These are phyloP conservation scores for Ephemerocybe angulata DNA, from an alignment of 768 basidiomycete species.

Conservation along the genomic window DNA sequence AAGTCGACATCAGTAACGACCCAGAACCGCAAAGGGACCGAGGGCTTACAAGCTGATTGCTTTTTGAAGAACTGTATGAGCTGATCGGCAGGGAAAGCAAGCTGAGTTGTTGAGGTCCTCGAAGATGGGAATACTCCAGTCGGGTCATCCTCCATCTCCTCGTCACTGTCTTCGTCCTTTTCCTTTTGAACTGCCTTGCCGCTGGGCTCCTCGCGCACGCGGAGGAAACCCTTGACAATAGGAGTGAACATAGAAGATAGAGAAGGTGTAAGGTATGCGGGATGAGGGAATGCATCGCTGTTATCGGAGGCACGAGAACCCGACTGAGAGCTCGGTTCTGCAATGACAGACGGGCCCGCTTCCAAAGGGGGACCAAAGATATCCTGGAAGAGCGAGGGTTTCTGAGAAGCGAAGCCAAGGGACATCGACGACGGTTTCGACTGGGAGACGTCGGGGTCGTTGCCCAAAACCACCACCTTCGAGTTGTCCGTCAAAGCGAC, in stretches of 20 bases:
- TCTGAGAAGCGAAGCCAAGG: constrained; percentile 16
- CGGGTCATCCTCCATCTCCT: constrained; percentile 44
- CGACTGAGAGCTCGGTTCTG: constrained; percentile 19
- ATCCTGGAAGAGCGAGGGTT: constrained; percentile 77
- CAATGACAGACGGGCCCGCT: constrained; percentile 51
- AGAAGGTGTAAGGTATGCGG: constrained; percentile 76
- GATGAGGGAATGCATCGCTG: constrained; percentile 55
- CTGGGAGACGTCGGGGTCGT: constrained; percentile 9
- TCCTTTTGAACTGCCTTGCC: constrained; percentile 12
- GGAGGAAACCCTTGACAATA: constrained; percentile 36
- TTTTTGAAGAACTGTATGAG: constrained; percentile 10
- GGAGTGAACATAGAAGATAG: constrained; percentile 68
- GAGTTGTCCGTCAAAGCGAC: constrained; percentile 69
- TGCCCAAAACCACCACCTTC: constrained; percentile 66
- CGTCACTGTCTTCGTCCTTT: constrained; percentile 28
- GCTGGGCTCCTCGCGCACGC: constrained; percentile 17
- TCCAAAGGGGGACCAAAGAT: constrained; percentile 61
- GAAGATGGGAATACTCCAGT: background rate
- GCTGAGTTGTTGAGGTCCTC: background rate
- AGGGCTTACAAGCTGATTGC: background rate
- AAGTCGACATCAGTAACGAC: background rate
- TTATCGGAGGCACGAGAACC: constrained; percentile 17
- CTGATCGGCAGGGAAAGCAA: background rate
- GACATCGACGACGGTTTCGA: constrained; percentile 7
- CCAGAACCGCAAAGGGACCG: background rate